Evolutionary conservation across 148 eudicot species (phyloP).

Genomic region (Fagopyrum homotropicum): DNA sequence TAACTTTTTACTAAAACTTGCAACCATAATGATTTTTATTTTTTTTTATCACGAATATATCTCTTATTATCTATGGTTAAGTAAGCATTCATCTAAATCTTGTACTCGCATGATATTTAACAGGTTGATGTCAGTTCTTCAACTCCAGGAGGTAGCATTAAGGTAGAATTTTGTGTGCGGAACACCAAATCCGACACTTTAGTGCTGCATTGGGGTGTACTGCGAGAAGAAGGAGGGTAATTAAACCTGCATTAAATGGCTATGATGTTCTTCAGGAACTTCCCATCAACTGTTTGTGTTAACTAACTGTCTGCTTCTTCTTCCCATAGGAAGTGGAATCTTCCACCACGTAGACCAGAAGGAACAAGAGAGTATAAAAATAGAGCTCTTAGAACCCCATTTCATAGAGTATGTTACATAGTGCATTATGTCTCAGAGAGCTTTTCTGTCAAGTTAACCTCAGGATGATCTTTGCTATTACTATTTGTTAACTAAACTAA

Average conservation of each 20-base stretch:
- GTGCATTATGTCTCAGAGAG: not conserved
- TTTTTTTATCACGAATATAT: not conserved
- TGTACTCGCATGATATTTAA: conserved; percentile 19
- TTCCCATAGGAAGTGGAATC: conserved; percentile 59
- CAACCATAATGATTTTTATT: not conserved
- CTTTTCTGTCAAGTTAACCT: not conserved
- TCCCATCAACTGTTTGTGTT: not conserved
- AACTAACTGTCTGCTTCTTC: conserved; percentile 4
- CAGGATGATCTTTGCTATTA: not conserved
- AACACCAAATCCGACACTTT: conserved; percentile 47
- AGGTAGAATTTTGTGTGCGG: conserved; percentile 51
- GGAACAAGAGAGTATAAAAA: conserved; percentile 68
- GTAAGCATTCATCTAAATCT: not conserved
- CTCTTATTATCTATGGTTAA: not conserved
- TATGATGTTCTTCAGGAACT: not conserved
- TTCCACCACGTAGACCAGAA: conserved; percentile 67
- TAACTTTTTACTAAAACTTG: not conserved
- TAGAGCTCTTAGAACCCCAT: conserved; percentile 78
- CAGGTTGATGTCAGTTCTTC: conserved; percentile 69
- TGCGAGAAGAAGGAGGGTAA: conserved; percentile 54
- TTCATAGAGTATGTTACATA: conserved; percentile 52
- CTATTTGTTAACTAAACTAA: not conserved
- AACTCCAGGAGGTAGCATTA: conserved; percentile 38
- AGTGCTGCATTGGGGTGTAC: conserved; percentile 85
- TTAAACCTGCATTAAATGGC: conserved; percentile 7